Base-by-base conservation (phyloP, 2,329 filamentous ascomycete genomes). In the Apiospora marii region DNA sequence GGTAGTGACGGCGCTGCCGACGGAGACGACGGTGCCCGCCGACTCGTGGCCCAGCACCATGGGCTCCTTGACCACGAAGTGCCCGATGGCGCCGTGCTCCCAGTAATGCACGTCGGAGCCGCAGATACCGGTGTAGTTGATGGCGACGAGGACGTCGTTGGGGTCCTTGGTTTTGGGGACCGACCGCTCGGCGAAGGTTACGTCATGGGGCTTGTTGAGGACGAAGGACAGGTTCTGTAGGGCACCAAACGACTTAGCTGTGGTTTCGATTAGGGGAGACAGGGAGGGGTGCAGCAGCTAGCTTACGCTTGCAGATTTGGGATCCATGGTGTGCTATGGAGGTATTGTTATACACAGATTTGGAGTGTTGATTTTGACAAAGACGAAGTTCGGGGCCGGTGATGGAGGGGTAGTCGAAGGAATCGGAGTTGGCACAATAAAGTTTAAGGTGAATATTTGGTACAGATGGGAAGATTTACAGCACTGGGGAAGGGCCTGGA, bases 81-180 rank as follows among this genome's bases (percentile, higher is more conserved):
- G 91, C 81, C 94, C 95, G 83, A 97, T 97, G 80, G 92, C 91
- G 79, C 94, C 94, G 82, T 97, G 93, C 75, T 89, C 86, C 89
- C 94, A 97, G 90, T 97, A 98, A 87, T 98, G 85, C 79, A 94
- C 93, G 83, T 97, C 94, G 73, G 92, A 94, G 72, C 94, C 94
- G 85, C 94, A 97, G 84, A 97, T 96, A 77, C 94, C 94, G 3
- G 94, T 97, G 87, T 92, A 96, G 85, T 93, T 92, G 77, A 96
- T 88, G 80, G 93, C 91, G 75, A 97, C 91, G 78, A 96, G 88
- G 76, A 97, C 94, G 82, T 96, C 92, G 85, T 95, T 88, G 30
- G 90, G 87, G 70, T 86, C 86, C 75, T 88, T 83, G 77, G 96
- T 85, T 73, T 88, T 83, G 61, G 94, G 94, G 72, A 94, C 84